Base-by-base conservation (phyloP, 805 yeast genomes). In the Spathaspora sp. region DNA sequence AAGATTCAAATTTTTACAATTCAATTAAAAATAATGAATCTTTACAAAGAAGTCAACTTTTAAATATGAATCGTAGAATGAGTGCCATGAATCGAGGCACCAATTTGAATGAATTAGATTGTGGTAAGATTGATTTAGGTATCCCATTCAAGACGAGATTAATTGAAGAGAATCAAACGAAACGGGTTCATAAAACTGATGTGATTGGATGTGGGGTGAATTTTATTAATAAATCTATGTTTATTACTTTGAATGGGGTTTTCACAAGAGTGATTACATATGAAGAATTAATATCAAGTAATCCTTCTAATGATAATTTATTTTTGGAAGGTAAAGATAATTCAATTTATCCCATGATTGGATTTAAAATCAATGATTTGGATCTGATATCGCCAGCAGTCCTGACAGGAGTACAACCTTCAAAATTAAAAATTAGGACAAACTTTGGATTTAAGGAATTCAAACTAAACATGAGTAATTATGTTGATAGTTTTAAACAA, bases 201-300 rank as follows among this genome's bases (percentile, higher is more conserved):
- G 73, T 80, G 2, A 77, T 92, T 55, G 97, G 97, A 0, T 86
- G 92, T 66, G 97, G 97, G 4, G 77, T 90, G 20, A 86, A 91
- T 69, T 86, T 81, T 58, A 72, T 78, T 14, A 80, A 79, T 42
- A 77, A 81, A 42, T 69, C 83, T 0, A 76, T 89, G 2, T 92
- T 91, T 59, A 81, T 82, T 56, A 91, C 97, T 0, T 85, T 87
- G 63, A 91, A 92, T 67, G 97, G 97, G 1, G 76, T 87, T 2
- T 56, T 68, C 38, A 66, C 67, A 9, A 61, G 56, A 35, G 58
- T 57, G 3, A 63, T 70, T 7, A 45, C 56, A 4, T 60, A 63
- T 44, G 66, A 60, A 17, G 69, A 65, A 28, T 57, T 70, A 32
- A 46, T 44, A 7, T 55, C 67, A 3, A 56, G 54, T 4, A 62